phyloP scores from a whole-genome alignment of 495 filamentous ascomycete species.

The Elaphomyces granulatus region DNA sequence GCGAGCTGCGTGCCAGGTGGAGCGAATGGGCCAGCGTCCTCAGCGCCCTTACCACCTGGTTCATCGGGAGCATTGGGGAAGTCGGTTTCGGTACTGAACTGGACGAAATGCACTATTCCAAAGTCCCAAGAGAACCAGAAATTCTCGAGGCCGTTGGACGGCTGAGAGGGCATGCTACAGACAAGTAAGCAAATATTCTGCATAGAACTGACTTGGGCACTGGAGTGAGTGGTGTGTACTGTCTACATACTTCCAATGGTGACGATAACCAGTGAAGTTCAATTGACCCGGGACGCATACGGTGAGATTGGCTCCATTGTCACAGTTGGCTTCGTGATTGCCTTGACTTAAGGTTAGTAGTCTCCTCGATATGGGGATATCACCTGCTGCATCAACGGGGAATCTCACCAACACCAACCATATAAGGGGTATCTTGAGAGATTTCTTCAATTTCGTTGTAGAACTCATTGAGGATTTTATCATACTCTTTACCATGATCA shows the following conservation, averaged over 20 bases:
- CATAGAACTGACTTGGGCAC: no score
- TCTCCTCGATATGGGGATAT: no score
- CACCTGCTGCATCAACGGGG: no score
- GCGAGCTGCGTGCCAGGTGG: conserved; percentile 25
- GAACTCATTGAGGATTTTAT: conserved; percentile 29
- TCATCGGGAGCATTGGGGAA: conserved; percentile 31
- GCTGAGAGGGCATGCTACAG: conserved; percentile 36
- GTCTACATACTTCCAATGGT: conserved; percentile 12
- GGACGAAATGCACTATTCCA: conserved; percentile 36
- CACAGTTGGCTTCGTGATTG: conserved; percentile 33
- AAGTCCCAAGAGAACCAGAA: conserved; percentile 48
- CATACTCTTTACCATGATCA: conserved; percentile 19
- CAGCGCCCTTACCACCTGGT: conserved; percentile 21
- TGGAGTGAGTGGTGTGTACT: no score
- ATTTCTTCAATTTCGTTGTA: conserved; percentile 23
- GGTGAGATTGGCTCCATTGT: conserved; percentile 5
- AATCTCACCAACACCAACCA: no score
- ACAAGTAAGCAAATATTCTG: no score
- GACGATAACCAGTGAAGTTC: conserved; percentile 37
- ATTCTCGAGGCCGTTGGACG: conserved; percentile 32
- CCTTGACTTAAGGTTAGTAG: no score
- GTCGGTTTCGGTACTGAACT: conserved; percentile 37
- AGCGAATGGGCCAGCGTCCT: conserved; percentile 32
- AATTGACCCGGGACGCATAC: conserved; percentile 33
- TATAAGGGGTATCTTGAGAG: conserved; percentile 22